Percentiles rank a stretch among this genome's conserved stretches.
phyloP scores from a whole-genome alignment of 2,329 filamentous ascomycete genomes.

The Aspergillus tamarii region DNA sequence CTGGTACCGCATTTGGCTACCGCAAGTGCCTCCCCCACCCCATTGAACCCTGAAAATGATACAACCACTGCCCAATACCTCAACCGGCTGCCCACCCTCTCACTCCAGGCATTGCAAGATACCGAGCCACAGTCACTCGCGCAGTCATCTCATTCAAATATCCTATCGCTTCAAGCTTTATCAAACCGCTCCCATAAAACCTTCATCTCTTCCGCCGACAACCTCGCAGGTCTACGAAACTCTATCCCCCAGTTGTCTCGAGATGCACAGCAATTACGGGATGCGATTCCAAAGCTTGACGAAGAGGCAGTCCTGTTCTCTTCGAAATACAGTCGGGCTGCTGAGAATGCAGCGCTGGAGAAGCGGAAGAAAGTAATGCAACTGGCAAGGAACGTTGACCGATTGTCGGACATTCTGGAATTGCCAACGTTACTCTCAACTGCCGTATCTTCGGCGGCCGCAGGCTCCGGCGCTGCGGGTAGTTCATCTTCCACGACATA shows the following conservation, averaged over 20 bases:
- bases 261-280: conserved; percentile 68
- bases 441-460: conserved; percentile 56
- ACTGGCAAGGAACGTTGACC: conserved; percentile 82
- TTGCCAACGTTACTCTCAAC: conserved; percentile 83
- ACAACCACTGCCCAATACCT: conserved; percentile 65
- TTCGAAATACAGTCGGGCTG: conserved; percentile 75
- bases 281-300: conserved; percentile 78
- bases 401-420: conserved; percentile 87
- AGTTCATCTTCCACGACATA: conserved; percentile 68
- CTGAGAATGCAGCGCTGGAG: conserved; percentile 70
- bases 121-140: conserved; percentile 79
- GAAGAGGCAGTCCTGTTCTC: conserved; percentile 78
- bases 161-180: conserved; percentile 81
- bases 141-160: conserved; percentile 76
- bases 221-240: conserved; percentile 72
- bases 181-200: conserved; percentile 87
- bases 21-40: conserved; percentile 25
- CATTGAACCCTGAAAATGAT: conserved; percentile 22
- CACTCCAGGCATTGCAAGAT: conserved; percentile 70
- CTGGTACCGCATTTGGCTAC: conserved; percentile 64
- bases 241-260: conserved; percentile 71
- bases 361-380: conserved; percentile 78
- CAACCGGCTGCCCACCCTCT: conserved; percentile 73
- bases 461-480: conserved; percentile 46
- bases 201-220: conserved; percentile 78